Evolutionary conservation across 495 filamentous ascomycete species (phyloP), one percentile per base, ranked within the genome.

Genomic region (Aspergillus leporis): DNA sequence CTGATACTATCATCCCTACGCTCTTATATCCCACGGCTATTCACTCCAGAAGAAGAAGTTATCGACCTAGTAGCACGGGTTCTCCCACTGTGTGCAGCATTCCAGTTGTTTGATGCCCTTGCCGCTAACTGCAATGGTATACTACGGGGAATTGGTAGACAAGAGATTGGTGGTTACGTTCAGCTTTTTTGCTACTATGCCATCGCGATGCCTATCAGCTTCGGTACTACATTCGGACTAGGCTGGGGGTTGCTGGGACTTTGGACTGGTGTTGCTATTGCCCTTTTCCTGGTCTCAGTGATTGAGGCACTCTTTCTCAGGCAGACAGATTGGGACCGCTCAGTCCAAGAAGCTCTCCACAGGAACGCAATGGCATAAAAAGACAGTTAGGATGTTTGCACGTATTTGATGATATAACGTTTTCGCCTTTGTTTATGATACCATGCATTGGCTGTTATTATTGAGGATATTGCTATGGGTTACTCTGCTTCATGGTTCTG

Each of bases 161-260:
- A 97, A 69, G 86, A 92, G 61, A 83, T 98, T 51, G 92, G 93
- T 2, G 92, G 93, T 5, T 96, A 92, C 69, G 85, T 93, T 30
- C 92, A 91, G 63, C 68, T 98, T 3, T 84, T 89, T 52, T 86
- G 85, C 50, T 98, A 97, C 73, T 98, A 98, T 74, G 72, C 81
- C 4, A 79, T 97, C 43, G 93, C 89, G 0, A 80, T 97, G 79
- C 93, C 92, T 2, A 83, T 96, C 38, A 92, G 89, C 47, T 87
- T 94, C 66, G 84, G 85, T 1, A 82, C 87, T 0, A 86, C 84
- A 0, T 96, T 96, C 68, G 84, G 81, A 0, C 72, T 92, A 16
- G 74, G 78, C 40, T 93, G 89, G 90, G 82, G 84, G 25, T 75
- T 96, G 45, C 73, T 82, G 34, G 90, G 93, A 8, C 74, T 98